Base-by-base conservation (phyloP, 805 yeast species). In the Jamesozyma gamospora region DNA sequence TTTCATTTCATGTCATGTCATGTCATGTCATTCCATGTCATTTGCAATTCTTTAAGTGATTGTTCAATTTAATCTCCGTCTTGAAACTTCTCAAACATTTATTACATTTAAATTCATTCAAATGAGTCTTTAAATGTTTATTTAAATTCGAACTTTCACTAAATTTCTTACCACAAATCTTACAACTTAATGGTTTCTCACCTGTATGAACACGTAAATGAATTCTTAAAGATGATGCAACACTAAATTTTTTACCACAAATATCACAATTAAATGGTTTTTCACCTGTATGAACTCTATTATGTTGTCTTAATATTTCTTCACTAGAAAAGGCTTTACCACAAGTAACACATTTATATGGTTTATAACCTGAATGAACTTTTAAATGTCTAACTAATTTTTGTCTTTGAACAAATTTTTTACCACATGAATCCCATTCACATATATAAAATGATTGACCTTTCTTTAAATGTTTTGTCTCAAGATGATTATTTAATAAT, bases 171-270 rank as follows among this genome's bases (percentile, higher is more conserved):
- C 76, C 79, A 58, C 98, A 90, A 1, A 83, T 80, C 46, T 77
- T 79, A 60, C 97, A 90, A 27, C 61, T 65, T 48, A 90, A 65
- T 3, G 96, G 96, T 58, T 82, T 85, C 43, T 82, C 90, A 2
- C 96, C 96, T 1, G 95, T 82, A 60, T 90, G 98, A 2, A 79
- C 79, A 44, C 97, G 68, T 34, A 72, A 61, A 62, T 92, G 97
- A 25, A 90, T 85, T 1, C 86, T 80, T 34, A 88, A 66, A 13
- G 92, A 79, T 4, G 92, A 79, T 24, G 83, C 74, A 2, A 94
- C 85, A 10, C 95, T 82, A 64, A 90, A 90, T 19, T 66, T 57
- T 57, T 86, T 88, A 4, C 73, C 79, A 59, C 98, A 90, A 1
- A 66, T 55, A 19, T 70, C 65, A 59, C 98, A 90, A 39, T 59